These are phyloP conservation scores for Podospora appendiculata DNA, from an alignment of 495 filamentous ascomycete species.

Conservation along the genomic window DNA sequence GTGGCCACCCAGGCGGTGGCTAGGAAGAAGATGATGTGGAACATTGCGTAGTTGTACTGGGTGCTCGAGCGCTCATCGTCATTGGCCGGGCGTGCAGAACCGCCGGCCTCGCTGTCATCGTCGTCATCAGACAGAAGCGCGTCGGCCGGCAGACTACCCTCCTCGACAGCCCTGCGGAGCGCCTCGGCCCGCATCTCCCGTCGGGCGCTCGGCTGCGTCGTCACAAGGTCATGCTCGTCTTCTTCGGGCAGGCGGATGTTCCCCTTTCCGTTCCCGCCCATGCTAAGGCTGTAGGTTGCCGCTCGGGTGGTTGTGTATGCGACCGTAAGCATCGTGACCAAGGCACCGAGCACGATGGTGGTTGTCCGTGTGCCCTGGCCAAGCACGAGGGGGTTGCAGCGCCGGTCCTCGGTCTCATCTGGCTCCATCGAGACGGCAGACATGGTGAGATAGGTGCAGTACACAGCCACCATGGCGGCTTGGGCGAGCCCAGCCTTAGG, in stretches of 20 bases:
- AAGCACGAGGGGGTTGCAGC: conserved; percentile 88
- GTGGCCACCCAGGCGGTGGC: conserved; percentile 95
- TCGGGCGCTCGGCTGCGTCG: conserved; percentile 70
- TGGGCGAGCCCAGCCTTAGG: conserved; percentile 89
- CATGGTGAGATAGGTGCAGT: conserved; percentile 98
- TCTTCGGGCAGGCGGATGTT: conserved; percentile 42
- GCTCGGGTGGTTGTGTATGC: conserved; percentile 97
- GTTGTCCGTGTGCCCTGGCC: conserved; percentile 86
- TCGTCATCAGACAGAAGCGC: conserved; percentile 77
- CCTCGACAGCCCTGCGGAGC: conserved; percentile 84
- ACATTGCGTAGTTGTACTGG: conserved; percentile 93
- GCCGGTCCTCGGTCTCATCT: conserved; percentile 62
- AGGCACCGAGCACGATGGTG: conserved; percentile 81
- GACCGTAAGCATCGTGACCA: conserved; percentile 93
- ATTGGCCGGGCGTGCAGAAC: conserved; percentile 45
- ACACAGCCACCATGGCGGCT: conserved; percentile 93
- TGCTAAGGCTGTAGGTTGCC: conserved; percentile 84
- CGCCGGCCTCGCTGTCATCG: conserved; percentile 56
- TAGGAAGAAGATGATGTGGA: conserved; percentile 97
- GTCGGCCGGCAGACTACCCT: conserved; percentile 83
- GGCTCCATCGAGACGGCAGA: conserved; percentile 98
- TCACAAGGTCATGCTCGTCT: conserved; percentile 84
- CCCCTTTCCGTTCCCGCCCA: conserved; percentile 56
- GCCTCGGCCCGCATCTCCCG: conserved; percentile 90
- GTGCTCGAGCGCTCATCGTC: conserved; percentile 87